A percentile compares a stretch with the other conserved stretches of the same genome.
Conservation (phyloP, 116 monocot genomes). For the Iris pallida region DNA sequence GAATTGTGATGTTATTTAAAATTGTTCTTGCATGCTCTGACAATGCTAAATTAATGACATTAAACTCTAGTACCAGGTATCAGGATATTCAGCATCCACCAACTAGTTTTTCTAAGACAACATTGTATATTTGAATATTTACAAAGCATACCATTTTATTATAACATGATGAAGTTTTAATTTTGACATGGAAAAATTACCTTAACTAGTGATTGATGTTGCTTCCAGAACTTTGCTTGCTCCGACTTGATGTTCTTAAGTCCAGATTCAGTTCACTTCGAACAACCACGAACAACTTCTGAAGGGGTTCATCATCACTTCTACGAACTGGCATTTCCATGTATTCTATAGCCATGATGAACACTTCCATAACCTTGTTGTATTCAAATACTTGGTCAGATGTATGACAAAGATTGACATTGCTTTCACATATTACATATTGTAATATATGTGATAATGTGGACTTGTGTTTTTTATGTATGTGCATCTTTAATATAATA, state of each 20-base stretch:
- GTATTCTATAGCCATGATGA: conserved; percentile 93
- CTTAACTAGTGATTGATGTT: conserved; percentile 93
- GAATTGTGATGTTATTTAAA: too few species aligned
- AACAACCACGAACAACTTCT: conserved; percentile 78
- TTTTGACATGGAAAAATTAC: conserved; percentile 23
- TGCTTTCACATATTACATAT: too few species aligned
- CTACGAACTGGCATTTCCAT: conserved; percentile 97
- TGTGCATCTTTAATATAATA: too few species aligned
- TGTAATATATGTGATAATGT: too few species aligned
- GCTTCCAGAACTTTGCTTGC: conserved; percentile 99
- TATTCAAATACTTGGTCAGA: conserved; percentile 14
- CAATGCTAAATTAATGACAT: background rate
- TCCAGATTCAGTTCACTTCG: conserved; percentile 83
- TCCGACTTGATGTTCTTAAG: conserved; percentile 86
- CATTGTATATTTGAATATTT: background rate
- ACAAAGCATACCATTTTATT: too few species aligned
- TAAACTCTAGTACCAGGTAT: background rate
- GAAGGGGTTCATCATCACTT: conserved; percentile 81
- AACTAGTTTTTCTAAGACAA: background rate
- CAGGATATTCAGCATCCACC: too few species aligned
- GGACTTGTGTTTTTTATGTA: too few species aligned
- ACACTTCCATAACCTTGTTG: conserved; percentile 96
- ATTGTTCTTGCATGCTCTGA: too few species aligned
- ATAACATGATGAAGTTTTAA: too few species aligned
- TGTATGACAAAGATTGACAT: too few species aligned